Evolutionary conservation across 257 asterid genomes (phyloP), one percentile per base, ranked within the genome.

Genomic region (Voacanga thouarsii): DNA sequence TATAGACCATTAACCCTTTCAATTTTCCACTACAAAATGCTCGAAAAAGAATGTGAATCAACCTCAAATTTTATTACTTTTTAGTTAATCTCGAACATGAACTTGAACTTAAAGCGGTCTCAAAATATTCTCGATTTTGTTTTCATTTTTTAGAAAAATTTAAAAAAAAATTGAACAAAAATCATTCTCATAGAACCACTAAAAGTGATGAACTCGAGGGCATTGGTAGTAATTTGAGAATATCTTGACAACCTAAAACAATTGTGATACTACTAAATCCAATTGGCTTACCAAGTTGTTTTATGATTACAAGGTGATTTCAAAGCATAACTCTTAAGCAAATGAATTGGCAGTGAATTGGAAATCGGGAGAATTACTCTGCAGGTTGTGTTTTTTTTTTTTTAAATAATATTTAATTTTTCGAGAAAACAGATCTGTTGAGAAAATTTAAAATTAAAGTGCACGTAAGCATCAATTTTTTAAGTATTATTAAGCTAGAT

Each of bases 281-380:
- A 10, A 33, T 41, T 75, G 60, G n/a, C 61, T 28, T 44, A 33
- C 14, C 49, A 41, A 59, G 7, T 60, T 41, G 71, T 45, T 63
- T 60, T 23, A 47, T 44, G 24, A 24, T 64, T 23, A 28, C 56
- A 43, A 44, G 59, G 49, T 26, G 1, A 33, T 50, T 18, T 43
- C 55, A 75, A 75, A 26, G 7, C n/a, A 39, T 23, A 57, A 74
- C 53, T 15, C 30, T 30, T 33, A 39, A 39, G 60, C 78, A 75
- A 47, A n/a, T 64, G 50, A 76, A 55, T 60, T 77, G 56, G 61
- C 60, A 47, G 15, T 64, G 50, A 76, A 55, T 60, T 77, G 56
- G 49, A 57, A 70, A 71, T 1, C 71, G 50, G 57, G 59, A 78
- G 60, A 67, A 56, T 68, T 77, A 39, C 69, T 55, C 59, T 68